Evolutionary conservation across 176 grass and related monocot genomes (phyloP).

Genomic region (Avena eriantha): DNA sequence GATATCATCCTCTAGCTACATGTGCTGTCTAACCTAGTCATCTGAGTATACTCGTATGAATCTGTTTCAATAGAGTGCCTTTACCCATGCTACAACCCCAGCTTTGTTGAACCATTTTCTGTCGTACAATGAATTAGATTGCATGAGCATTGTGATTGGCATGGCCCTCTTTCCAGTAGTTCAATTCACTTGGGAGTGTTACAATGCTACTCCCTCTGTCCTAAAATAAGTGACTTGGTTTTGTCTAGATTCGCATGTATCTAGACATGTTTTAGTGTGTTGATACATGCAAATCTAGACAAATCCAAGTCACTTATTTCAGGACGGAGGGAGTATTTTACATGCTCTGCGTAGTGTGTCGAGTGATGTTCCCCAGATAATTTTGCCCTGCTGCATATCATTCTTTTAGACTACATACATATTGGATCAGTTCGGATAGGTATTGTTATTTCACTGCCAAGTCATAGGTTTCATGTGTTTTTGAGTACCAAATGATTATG

Average conservation of each 20-base stretch:
- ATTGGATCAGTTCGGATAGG: conserved; percentile 8
- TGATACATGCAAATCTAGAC: too few species aligned
- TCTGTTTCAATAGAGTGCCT: conserved; percentile 4
- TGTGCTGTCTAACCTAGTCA: not conserved
- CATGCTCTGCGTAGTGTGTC: not conserved
- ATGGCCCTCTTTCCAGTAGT: conserved; percentile 7
- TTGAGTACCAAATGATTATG: conserved; percentile 17
- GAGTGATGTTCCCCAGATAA: not conserved
- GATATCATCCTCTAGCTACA: conserved; percentile 1
- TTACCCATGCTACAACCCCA: not conserved
- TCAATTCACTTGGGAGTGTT: conserved; percentile 8
- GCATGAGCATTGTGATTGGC: not conserved
- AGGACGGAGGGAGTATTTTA: not conserved
- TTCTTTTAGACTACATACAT: conserved; percentile 23
- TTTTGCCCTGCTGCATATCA: not conserved
- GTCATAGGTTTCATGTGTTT: not conserved
- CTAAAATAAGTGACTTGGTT: too few species aligned
- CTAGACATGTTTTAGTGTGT: too few species aligned
- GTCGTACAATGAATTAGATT: not conserved
- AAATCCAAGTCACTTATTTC: too few species aligned
- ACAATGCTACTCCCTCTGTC: not conserved
- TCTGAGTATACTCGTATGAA: not conserved
- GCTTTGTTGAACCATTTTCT: conserved; percentile 15
- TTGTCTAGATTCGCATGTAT: too few species aligned
- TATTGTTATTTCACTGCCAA: conserved; percentile 10